A percentile compares a stretch with the other conserved stretches of the same genome.
These are phyloP conservation scores for Apiotrichum veenhuisii DNA, from an alignment of 1,284 basidiomycete species.

Conservation along the genomic window DNA sequence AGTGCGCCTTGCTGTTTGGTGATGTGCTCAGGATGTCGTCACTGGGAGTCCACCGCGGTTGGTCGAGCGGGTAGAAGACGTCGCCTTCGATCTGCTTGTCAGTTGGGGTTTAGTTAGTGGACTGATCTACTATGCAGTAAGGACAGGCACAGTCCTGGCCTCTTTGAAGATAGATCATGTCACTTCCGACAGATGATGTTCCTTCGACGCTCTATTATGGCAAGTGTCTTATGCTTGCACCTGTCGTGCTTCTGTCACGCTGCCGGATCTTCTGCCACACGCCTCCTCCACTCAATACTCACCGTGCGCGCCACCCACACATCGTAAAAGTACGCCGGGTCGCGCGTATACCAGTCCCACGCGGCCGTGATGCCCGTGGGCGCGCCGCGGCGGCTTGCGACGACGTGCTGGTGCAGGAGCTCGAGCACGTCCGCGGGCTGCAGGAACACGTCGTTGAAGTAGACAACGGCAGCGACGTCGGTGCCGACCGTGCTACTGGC, in stretches of 20 bases:
- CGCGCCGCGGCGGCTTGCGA: slow-evolving; percentile 16
- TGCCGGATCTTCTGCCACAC: no score
- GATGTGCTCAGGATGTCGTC: slow-evolving; percentile 41
- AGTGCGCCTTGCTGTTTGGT: slow-evolving; percentile 28
- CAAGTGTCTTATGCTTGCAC: no score
- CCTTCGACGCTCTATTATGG: no score
- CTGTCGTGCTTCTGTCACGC: no score
- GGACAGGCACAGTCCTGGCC: no score
- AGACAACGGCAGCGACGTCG: slow-evolving; percentile 38
- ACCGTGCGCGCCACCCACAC: slow-evolving; percentile 49
- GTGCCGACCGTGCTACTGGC: slow-evolving; percentile 14
- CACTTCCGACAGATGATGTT: no score
- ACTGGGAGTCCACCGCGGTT: slow-evolving; percentile 43
- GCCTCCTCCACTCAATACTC: no score
- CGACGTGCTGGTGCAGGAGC: slow-evolving; percentile 43
- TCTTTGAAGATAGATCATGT: no score
- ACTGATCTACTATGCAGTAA: no score
- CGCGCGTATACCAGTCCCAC: slow-evolving; percentile 47
- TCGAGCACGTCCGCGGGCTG: slow-evolving; percentile 44
- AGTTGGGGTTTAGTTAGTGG: background rate
- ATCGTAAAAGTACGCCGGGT: slow-evolving; percentile 48
- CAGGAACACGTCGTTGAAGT: slow-evolving; percentile 50
- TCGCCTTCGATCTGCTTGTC: slow-evolving; percentile 42
- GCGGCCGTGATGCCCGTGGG: slow-evolving; percentile 43
- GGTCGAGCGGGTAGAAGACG: slow-evolving; percentile 48